Evolutionary conservation across 345 rosid species (phyloP), one percentile per base, ranked within the genome.

Genomic region (Orychophragmus violaceus): DNA sequence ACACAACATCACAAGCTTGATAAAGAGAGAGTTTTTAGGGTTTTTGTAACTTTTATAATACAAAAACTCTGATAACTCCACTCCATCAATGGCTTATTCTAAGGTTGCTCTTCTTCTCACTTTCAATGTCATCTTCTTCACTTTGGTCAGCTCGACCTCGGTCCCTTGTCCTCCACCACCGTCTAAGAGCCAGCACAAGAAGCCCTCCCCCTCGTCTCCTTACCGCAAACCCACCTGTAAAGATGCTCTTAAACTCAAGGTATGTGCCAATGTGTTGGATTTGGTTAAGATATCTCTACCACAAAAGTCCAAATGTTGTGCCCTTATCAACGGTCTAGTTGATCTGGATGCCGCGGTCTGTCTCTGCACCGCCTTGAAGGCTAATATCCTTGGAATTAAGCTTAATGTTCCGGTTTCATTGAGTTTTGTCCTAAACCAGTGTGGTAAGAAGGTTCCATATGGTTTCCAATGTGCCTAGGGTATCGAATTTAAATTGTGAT

Each of bases 91-190:
- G 74, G 68, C 54, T 52, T 61, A 70, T 9, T 42, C 74, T 41
- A 70, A 61, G 46, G 17, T 52, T 41, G 48, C 48, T 29, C 62
- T 70, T 41, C 19, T 52, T 13, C 21, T 70, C 23, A 19, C 61
- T 32, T 30, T 61, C 28, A 61, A 52, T 42, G 56, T 62, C 14
- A 41, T 70, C 23, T 70, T 61, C 68, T 70, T 70, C 68, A 41
- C 62, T 41, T 52, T 70, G 2, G 74, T 53, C 21, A 70, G 74
- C 62, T 70, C 69, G 2, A 12, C 28, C 8, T 53, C 48, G 0
- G 75, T 64, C 39, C 68, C 69, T 62, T 71, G 57, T 17, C 41
- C 69, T 53, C 63, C 69, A 62, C 68, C 69, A 44, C 69, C 63
- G 0, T 19, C 42, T 53, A 60, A 59, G 46, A 66, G 52, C 42